Conservation (phyloP, 331 rosid genomes). For the Quercus tomentella region DNA sequence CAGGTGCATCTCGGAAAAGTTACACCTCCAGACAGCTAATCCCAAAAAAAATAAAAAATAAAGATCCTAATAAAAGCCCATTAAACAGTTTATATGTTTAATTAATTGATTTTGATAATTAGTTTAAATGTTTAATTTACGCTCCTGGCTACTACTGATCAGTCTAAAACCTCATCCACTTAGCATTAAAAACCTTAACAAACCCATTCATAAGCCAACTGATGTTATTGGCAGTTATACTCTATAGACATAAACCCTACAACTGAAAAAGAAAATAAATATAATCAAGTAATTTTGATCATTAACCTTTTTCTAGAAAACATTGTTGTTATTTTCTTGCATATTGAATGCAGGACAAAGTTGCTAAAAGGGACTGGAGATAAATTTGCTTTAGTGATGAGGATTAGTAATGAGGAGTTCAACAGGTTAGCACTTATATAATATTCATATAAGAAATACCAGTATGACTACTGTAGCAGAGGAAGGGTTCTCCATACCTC, state of each 20-base stretch:
- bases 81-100: not conserved
- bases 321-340: not conserved
- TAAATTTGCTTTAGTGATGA: not conserved
- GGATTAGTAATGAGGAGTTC: not conserved
- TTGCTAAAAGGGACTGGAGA: not conserved
- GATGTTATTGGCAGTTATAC: not conserved
- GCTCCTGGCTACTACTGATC: not conserved
- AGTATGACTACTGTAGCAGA: not conserved
- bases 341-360: not conserved
- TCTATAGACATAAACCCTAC: not conserved
- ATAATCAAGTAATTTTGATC: not conserved
- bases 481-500: slow-evolving; percentile 56
- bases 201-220: not conserved
- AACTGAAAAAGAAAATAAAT: not conserved
- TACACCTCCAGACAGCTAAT: not conserved
- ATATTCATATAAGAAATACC: not conserved
- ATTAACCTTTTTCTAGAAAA: not conserved
- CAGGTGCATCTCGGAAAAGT: no score
- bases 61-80: not conserved
- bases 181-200: not conserved
- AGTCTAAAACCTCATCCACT: not conserved
- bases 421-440: not conserved
- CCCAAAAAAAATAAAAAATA: not conserved
- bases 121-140: not conserved
- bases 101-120: not conserved